phyloP scores from a whole-genome alignment of 345 rosid genomes.

The Heritiera fomes region DNA sequence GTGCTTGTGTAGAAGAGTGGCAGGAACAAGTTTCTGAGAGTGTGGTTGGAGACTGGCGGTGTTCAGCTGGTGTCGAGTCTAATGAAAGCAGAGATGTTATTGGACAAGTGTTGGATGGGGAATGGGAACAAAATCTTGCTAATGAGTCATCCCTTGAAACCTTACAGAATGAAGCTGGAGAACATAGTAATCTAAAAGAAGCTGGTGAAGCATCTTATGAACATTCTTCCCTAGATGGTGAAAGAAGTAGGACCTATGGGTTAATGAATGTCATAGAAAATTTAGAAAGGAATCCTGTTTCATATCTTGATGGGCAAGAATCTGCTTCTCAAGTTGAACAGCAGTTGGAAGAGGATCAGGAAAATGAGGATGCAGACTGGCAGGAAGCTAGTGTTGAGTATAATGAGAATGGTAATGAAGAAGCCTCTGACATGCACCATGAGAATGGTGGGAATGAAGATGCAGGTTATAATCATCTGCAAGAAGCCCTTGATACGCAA shows the following conservation, averaged over 20 bases:
- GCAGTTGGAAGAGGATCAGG: conserved; percentile 39
- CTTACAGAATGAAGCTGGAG: conserved; percentile 33
- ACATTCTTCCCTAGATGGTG: conserved; percentile 31
- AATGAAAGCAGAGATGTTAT: conserved; percentile 37
- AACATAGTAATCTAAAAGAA: conserved; percentile 23
- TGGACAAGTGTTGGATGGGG: conserved; percentile 36
- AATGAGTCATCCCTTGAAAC: conserved; percentile 32
- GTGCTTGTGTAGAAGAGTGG: conserved; percentile 44
- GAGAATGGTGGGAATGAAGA: conserved; percentile 49
- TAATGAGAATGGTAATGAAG: conserved; percentile 38
- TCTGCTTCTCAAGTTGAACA: conserved; percentile 39
- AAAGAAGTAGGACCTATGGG: conserved; percentile 31
- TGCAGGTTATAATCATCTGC: conserved; percentile 36
- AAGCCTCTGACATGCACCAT: conserved; percentile 36
- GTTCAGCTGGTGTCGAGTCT: conserved; percentile 29
- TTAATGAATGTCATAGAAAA: conserved; percentile 27
- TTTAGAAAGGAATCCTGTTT: conserved; percentile 37
- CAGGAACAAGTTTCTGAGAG: conserved; percentile 47
- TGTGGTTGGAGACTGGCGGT: conserved; percentile 40
- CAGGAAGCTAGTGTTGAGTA: conserved; percentile 42
- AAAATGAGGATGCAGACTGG: conserved; percentile 42
- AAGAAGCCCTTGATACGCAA: conserved; percentile 43
- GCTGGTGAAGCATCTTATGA: conserved; percentile 28
- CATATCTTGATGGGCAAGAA: conserved; percentile 31
- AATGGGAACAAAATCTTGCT: conserved; percentile 29